Base-by-base conservation (phyloP, 2,329 filamentous ascomycete genomes). In the Paramyrothecium roridum region DNA sequence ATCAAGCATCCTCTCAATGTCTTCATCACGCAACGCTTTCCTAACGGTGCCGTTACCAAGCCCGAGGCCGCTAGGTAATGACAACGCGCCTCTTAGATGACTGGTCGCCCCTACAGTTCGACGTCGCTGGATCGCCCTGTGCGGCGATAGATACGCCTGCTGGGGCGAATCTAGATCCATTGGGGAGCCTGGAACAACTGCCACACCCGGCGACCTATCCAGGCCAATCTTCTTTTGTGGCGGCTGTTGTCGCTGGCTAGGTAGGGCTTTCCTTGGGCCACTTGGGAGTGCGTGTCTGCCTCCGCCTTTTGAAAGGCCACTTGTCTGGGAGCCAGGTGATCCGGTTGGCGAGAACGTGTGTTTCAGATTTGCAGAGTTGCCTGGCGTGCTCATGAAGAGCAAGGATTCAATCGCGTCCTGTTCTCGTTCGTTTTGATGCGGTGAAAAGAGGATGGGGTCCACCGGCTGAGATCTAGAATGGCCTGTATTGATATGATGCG, bases 371-470 rank as follows among this genome's bases (percentile, higher is more conserved):
- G 82, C 78, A 48, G 87, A 88, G 69, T 90, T 89, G 17, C 87
- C 87, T 0, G 89, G 89, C 59, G 87, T 90, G 65, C 89, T 91
- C 85, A 95, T 89, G 65, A 93, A 92, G 23, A 93, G 76, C 22
- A 95, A 73, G 1, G 89, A 88, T 66, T 93, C 90, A 49, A 93
- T 85, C 7, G 90, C 90, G 64, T 93, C 90, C 65, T 92, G 89
- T 66, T 95, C 90, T 52, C 89, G 83, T 59, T 90, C 87, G 54
- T 86, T 62, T 51, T 66, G 87, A 55, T 71, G 70, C 1, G 87
- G 86, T 30, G 88, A 89, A 57, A 86, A 85, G 4, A 89, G 73
- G 17, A 86, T 82, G 8, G 82, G 78, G 53, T 83, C 80, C 20
- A 70, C 71, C 16, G 68, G 56, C 57, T 66, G 65, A n/a, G 65